Evolutionary conservation across 2,329 filamentous ascomycete species (phyloP).

Genomic region (Epicoccum sorghinum): DNA sequence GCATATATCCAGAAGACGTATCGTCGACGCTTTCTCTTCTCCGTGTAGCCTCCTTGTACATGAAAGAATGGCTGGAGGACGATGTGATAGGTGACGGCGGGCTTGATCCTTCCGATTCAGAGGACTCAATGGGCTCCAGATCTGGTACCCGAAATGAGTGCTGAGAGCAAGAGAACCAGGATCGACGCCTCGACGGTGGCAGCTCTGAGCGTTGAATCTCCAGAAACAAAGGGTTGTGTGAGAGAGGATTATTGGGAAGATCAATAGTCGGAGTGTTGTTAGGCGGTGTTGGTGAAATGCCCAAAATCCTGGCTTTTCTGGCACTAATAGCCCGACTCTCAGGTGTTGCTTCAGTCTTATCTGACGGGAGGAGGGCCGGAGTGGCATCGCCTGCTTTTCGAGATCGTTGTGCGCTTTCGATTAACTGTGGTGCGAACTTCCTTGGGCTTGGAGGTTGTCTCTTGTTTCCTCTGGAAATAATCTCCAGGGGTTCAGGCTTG

Average conservation of each 20-base stretch:
- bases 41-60: constrained; percentile 61
- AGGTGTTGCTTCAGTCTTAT: constrained; percentile 75
- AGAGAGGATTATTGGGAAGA: constrained; percentile 37
- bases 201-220: constrained; percentile 46
- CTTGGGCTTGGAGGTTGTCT: constrained; percentile 39
- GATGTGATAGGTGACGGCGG: constrained; percentile 55
- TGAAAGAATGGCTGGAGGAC: constrained; percentile 56
- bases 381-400: constrained; percentile 69
- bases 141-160: constrained; percentile 67
- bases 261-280: constrained; percentile 44
- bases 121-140: constrained; percentile 66
- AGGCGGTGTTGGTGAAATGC: constrained; percentile 52
- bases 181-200: constrained; percentile 38
- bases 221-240: constrained; percentile 42
- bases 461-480: constrained; percentile 30
- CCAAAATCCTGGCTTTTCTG: constrained; percentile 53
- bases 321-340: constrained; percentile 41
- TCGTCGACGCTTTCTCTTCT: constrained; percentile 73
- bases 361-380: constrained; percentile 66
- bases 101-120: constrained; percentile 59
- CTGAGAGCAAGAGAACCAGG: constrained; percentile 49
- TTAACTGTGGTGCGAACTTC: constrained; percentile 77
- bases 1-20: constrained; percentile 74
- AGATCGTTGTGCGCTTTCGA: constrained; percentile 78
- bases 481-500: constrained; percentile 38